Evolutionary conservation across 225 moss, liverwort and hornwort species (phyloP), one percentile per base, ranked within the genome.

Genomic region (Sphagnum tenellum): DNA sequence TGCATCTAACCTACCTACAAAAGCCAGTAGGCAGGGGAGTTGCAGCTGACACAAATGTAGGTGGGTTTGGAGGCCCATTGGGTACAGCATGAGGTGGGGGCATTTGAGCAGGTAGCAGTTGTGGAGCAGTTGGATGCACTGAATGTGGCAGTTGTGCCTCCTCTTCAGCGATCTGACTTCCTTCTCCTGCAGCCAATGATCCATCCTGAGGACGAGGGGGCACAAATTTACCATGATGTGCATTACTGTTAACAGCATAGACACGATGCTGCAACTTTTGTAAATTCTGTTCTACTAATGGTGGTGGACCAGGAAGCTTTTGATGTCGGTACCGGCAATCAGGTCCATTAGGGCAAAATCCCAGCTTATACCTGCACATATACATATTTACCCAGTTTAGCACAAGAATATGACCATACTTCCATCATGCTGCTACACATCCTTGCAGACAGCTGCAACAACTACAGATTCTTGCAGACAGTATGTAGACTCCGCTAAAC

Each of bases 311-410:
- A 29, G 75, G 84, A 66, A 90, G 71, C 80, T 93, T 93, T 63
- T 90, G 87, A 68, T 99, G 98, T 66, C 93, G 87, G 65, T 93
- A 99, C 50, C 93, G 90, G 68, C 98, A 99, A 67, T 90, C 89
- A 60, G 98, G 90, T 56, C 98, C 98, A 75, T 93, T 93, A 12
- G 98, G 93, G 67, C 98, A 99, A 67, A 99, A 99, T 64, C 98
- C 98, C 85, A 99, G 76, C 70, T 99, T 93, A 75, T 89, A 99
- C 98, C 98, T 99, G 60, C 29, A 29, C 29, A 29, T 29, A 29
- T 29, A 29, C 29, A 29, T 1, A 29, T 29, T 29, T 29, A 29
- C 29, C 29, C 1, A 1, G 29, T 29, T 29, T 29, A 29, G 29
- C 29, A 29, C 29, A 29, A 29, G 29, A 29, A 29, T 29, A 29